phyloP scores from a whole-genome alignment of 2,329 filamentous ascomycete genomes.

The Coleophoma eucalyptorum region DNA sequence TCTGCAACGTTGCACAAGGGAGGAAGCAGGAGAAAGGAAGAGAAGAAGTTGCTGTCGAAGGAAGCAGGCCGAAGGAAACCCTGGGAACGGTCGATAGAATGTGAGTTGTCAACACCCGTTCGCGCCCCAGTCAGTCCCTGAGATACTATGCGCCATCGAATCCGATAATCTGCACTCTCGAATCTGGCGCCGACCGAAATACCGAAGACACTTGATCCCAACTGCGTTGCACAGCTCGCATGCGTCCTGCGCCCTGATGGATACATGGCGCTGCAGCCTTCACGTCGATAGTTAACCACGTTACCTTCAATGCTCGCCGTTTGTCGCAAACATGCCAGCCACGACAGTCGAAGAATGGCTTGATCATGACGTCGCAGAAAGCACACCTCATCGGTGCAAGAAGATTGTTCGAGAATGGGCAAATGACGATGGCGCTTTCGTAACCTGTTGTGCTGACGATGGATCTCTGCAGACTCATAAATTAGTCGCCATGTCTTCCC shows the following conservation, averaged over 20 bases:
- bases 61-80: not conserved
- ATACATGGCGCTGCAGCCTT: not conserved
- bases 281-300: not conserved
- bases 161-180: no score
- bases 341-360: slow-evolving; percentile 29
- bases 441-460: slow-evolving; percentile 33
- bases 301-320: not conserved
- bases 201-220: not conserved
- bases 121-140: not conserved
- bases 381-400: slow-evolving; percentile 29
- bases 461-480: slow-evolving; percentile 26
- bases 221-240: slow-evolving; percentile 1
- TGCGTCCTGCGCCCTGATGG: slow-evolving; percentile 1
- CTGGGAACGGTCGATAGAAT: not conserved
- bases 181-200: no score
- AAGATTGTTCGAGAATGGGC: slow-evolving; percentile 26
- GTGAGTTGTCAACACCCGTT: not conserved
- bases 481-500: slow-evolving; percentile 62
- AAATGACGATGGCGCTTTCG: slow-evolving; percentile 25
- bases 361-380: slow-evolving; percentile 19
- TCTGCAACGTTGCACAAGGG: not conserved
- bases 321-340: slow-evolving; percentile 22
- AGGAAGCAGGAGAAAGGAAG: not conserved
- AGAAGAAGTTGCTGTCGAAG: not conserved
- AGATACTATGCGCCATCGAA: no score